phyloP scores from a whole-genome alignment of 1,284 basidiomycete species.

The Fomitopsis pinicola region DNA sequence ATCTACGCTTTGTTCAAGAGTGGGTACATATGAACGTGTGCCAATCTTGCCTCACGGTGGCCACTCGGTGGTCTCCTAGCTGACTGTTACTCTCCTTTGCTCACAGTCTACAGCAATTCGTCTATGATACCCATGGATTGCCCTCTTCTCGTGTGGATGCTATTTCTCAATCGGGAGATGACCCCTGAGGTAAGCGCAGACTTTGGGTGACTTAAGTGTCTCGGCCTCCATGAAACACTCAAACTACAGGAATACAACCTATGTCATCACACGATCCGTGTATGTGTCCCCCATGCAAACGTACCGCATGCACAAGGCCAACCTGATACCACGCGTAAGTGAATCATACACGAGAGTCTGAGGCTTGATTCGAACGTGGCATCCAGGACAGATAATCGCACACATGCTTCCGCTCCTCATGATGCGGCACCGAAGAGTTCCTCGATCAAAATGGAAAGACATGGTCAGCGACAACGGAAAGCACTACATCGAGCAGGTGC shows the following conservation, averaged over 20 bases:
- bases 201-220: conserved; percentile 3
- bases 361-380: not conserved
- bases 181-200: conserved; percentile 47
- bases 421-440: conserved; percentile 79
- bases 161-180: conserved; percentile 69
- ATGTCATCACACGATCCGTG: conserved; percentile 36
- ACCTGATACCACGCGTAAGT: conserved; percentile 63
- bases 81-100: not conserved
- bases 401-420: conserved; percentile 75
- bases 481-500: conserved; percentile 77
- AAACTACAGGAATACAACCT: conserved; percentile 59
- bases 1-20: not conserved
- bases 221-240: conserved; percentile 1
- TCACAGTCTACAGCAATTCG: not conserved
- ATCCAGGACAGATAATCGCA: conserved; percentile 60
- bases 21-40: not conserved
- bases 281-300: conserved; percentile 49
- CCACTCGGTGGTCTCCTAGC: not conserved
- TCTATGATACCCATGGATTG: conserved; percentile 39
- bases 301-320: conserved; percentile 49
- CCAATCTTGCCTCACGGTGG: not conserved
- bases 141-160: conserved; percentile 73
- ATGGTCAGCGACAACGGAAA: conserved; percentile 57
- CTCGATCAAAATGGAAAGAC: conserved; percentile 68
- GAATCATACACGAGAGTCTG: not conserved